Evolutionary conservation across 805 yeast species (phyloP).

Genomic region (Ogataea zsoltii): DNA sequence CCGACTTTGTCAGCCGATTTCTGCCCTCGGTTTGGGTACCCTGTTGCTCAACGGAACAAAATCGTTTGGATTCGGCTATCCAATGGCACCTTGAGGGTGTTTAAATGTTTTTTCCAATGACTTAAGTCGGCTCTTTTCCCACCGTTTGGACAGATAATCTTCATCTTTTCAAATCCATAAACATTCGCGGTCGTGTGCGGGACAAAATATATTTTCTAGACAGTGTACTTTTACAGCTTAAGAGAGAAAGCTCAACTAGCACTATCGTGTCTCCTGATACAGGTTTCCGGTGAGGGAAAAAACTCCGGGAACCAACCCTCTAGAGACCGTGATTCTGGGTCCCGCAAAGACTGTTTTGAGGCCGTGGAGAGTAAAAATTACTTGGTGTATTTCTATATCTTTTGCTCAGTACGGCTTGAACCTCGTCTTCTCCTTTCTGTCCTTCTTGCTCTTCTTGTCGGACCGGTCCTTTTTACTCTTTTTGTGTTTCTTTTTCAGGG

Average conservation of each 20-base stretch:
- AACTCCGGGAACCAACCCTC: no score
- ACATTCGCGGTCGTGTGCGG: conserved; percentile 5
- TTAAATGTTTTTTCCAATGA: background rate
- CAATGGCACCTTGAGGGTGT: background rate
- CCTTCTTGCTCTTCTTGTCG: conserved; percentile 2
- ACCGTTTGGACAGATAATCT: conserved; percentile 9
- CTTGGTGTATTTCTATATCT: no score
- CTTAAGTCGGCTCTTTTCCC: no score
- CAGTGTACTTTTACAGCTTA: conserved; percentile 10
- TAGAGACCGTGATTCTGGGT: no score
- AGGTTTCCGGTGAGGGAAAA: no score
- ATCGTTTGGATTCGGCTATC: background rate
- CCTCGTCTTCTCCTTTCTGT: conserved; percentile 19
- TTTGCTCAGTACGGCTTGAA: conserved; percentile 18
- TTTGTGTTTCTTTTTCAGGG: conserved; percentile 13
- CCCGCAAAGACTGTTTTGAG: no score
- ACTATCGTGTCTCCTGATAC: no score
- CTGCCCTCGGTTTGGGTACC: background rate
- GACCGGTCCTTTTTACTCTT: conserved; percentile 16
- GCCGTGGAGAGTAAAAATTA: no score
- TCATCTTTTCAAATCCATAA: conserved; percentile 4
- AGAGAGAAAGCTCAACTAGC: no score
- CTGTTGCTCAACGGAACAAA: background rate
- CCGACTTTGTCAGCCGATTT: background rate
- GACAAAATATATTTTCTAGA: background rate